A percentile compares a stretch with the other conserved stretches of the same genome.
phyloP scores from a whole-genome alignment of 768 basidiomycete genomes.

The Boletus edulis region DNA sequence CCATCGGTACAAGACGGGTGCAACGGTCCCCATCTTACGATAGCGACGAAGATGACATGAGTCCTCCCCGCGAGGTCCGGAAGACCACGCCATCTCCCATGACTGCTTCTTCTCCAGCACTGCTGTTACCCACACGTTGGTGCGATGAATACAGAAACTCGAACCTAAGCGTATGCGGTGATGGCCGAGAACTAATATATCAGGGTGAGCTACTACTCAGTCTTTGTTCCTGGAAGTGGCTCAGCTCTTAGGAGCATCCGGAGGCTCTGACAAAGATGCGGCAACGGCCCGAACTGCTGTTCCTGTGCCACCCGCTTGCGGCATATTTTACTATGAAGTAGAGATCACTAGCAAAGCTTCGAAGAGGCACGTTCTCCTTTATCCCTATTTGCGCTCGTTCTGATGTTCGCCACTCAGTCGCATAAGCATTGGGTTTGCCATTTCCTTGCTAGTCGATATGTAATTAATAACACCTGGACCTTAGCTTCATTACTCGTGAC shows the following conservation, averaged over 20 bases:
- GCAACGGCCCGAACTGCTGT: conserved; percentile 77
- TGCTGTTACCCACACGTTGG: conserved; percentile 77
- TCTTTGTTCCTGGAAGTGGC: conserved; percentile 1
- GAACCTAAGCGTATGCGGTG: conserved; percentile 57
- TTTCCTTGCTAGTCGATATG: not conserved
- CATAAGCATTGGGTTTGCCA: conserved; percentile 74
- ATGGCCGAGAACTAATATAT: conserved; percentile 74
- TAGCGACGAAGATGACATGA: conserved; percentile 67
- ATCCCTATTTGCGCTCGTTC: conserved; percentile 5
- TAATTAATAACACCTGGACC: conserved; percentile 11
- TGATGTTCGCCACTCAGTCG: conserved; percentile 44
- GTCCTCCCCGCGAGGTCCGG: conserved; percentile 43
- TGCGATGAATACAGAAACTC: conserved; percentile 63
- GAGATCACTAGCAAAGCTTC: conserved; percentile 75
- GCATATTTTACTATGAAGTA: conserved; percentile 94
- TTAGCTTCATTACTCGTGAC: conserved; percentile 64
- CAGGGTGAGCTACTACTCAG: conserved; percentile 46
- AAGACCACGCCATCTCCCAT: conserved; percentile 23
- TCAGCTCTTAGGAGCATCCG: conserved; percentile 43
- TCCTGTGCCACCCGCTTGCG: conserved; percentile 81
- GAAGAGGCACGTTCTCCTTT: conserved; percentile 58
- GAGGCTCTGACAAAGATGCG: conserved; percentile 74
- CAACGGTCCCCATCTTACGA: conserved; percentile 47
- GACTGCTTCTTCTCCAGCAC: conserved; percentile 34
- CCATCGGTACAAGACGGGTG: conserved; percentile 15